Conservation (phyloP, 768 basidiomycete genomes). For the Boletus barrowsii region DNA sequence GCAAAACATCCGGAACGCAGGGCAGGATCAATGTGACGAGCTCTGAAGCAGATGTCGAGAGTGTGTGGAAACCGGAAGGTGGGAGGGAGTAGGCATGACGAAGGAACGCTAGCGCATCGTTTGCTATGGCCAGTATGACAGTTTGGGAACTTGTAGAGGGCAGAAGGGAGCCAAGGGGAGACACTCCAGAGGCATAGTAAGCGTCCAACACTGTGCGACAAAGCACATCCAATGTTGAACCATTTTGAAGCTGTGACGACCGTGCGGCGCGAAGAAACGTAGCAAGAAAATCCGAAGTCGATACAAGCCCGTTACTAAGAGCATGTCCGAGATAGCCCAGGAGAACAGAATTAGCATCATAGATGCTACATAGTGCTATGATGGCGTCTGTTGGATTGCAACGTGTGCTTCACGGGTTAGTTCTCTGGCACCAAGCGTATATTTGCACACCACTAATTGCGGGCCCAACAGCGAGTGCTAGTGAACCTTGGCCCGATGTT, state of each 20-base stretch:
- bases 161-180: slow-evolving; percentile 54
- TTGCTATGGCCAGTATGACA: slow-evolving; percentile 50
- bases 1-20: slow-evolving; percentile 57
- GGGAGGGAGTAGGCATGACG: slow-evolving; percentile 52
- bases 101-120: slow-evolving; percentile 60
- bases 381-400: slow-evolving; percentile 54
- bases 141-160: slow-evolving; percentile 47
- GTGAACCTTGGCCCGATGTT: slow-evolving; percentile 33
- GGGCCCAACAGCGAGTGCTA: slow-evolving; percentile 39
- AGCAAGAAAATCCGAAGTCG: slow-evolving; percentile 57
- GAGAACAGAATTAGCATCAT: slow-evolving; percentile 69
- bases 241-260: slow-evolving; percentile 59
- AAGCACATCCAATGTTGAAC: slow-evolving; percentile 66
- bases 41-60: slow-evolving; percentile 59
- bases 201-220: slow-evolving; percentile 63
- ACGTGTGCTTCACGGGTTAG: neutral
- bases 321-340: slow-evolving; percentile 62
- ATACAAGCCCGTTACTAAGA: slow-evolving; percentile 52
- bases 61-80: slow-evolving; percentile 51
- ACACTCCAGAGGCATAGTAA: slow-evolving; percentile 56
- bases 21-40: slow-evolving; percentile 61
- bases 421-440: neutral
- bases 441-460: slow-evolving; percentile 54
- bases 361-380: slow-evolving; percentile 60
- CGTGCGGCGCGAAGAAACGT: slow-evolving; percentile 67